Evolutionary conservation across 1,139 yeast species (phyloP).

Genomic region (Eremothecium sinecaudum): DNA sequence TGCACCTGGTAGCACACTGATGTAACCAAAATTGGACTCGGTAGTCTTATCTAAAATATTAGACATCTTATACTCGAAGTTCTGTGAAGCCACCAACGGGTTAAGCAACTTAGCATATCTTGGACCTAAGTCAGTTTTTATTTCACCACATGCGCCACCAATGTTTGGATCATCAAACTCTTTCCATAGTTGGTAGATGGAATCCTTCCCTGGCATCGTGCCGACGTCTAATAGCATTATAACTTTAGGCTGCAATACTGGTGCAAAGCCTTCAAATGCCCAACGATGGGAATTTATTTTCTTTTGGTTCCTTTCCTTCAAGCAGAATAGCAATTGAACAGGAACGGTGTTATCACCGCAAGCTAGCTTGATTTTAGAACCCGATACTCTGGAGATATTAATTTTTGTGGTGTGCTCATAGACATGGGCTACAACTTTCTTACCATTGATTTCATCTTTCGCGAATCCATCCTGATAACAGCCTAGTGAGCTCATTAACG

Average conservation of each 20-base stretch:
- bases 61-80: slow-evolving; percentile 87
- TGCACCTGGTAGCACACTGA: slow-evolving; percentile 88
- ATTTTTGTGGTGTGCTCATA: slow-evolving; percentile 76
- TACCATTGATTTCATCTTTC: slow-evolving; percentile 77
- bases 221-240: slow-evolving; percentile 86
- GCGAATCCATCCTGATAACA: slow-evolving; percentile 94
- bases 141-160: slow-evolving; percentile 94
- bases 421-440: slow-evolving; percentile 81
- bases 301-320: slow-evolving; percentile 82
- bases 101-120: slow-evolving; percentile 59
- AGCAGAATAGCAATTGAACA: slow-evolving; percentile 79
- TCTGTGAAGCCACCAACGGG: slow-evolving; percentile 87
- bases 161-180: slow-evolving; percentile 78
- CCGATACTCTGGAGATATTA: slow-evolving; percentile 52
- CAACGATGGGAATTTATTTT: slow-evolving; percentile 94
- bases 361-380: slow-evolving; percentile 53
- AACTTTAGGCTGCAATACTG: slow-evolving; percentile 76
- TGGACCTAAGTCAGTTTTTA: slow-evolving; percentile 77
- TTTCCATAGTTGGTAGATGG: slow-evolving; percentile 80
- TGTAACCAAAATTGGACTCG: slow-evolving; percentile 82
- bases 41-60: slow-evolving; percentile 86
- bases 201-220: slow-evolving; percentile 80
- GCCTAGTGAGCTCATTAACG: slow-evolving; percentile 83
- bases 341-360: slow-evolving; percentile 53
- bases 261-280: slow-evolving; percentile 91